Base-by-base conservation (phyloP, 192 early-diverging fungal genomes). In the Paraglomus occultum region DNA sequence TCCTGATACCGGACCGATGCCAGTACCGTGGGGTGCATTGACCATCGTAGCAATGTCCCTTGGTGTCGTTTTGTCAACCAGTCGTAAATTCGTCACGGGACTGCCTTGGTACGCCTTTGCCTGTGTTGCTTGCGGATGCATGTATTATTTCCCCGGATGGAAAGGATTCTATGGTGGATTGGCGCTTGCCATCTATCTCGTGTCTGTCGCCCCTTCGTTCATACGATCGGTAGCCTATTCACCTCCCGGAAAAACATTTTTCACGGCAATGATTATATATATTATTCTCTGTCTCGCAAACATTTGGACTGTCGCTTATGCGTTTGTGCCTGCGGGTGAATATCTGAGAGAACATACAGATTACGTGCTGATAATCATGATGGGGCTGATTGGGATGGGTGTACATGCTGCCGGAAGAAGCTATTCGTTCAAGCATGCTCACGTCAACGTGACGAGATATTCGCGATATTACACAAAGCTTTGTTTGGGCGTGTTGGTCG, bases 271-370 rank as follows among this genome's bases (percentile, higher is more conserved):
- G 71, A 72, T 90, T 69, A 79, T 79, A 63, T 91, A 91, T 73
- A 91, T 89, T 73, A 63, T 90, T 8, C 73, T 93, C 22, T 87
- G 87, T 51, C 75, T 93, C 15, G 89, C 81, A 8, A 89, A 91
- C 54, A 88, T 91, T 6, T 93, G 90, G 90, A 85, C 87, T 5
- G 91, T 93, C 6, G 91, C 91, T 5, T 93, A 93, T 54, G 91
- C 84, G 57, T 93, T 93, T 81, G 91, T 93, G 20, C 91, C 91
- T 11, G 91, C 85, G 46, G 91, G 91, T 45, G 85, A 83, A 39
- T 71, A 85, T 49, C 78, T 87, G 67, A 80, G 91, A 50, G 91
- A 93, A 80, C 89, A 82, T 66, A 91, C 91, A 6, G 85, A 91
- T 76, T 83, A 84, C 54, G 79, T 93, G 12, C 71, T 93, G 73